Evolutionary conservation across 2,329 filamentous ascomycete species (phyloP), one percentile per base, ranked within the genome.

Genomic region (Raffaelea arxii): DNA sequence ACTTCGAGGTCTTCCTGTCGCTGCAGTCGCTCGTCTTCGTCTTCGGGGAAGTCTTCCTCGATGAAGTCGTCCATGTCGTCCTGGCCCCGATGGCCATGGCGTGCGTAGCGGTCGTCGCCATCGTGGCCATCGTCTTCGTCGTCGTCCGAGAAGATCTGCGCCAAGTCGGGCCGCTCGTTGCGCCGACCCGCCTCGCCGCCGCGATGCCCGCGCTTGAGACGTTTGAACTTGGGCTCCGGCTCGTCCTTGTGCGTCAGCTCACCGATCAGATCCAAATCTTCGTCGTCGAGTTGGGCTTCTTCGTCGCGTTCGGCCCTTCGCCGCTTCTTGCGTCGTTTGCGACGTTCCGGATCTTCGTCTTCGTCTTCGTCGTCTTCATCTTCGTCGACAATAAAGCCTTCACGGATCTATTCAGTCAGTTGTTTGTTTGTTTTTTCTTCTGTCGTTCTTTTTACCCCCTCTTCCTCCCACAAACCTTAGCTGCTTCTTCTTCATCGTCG

Each of bases 21-120:
- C 49, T 79, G 80, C 47, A 84, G 79, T 18, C 79, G 74, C 56
- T 87, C 86, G 50, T 85, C 82, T 52, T 94, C 88, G 54, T 94
- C 88, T 43, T 88, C 86, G 43, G 89, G 86, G 51, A 88, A 90
- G 57, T 97, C 92, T 57, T 96, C 89, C 62, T 97, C 91, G 59
- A 98, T 98, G 65, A 98, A 98, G 62, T 91, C 90, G 50, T 88
- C 88, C 63, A 94, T 87, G 58, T 94, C 88, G 62, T 94, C 86
- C 51, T 77, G 71, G 30, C 73, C 72, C 49, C 84, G 75, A 51
- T 78, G 77, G 52, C 63, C 70, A 5, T 70, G 65, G 52, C 76
- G 66, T 27, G 65, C 66, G 48, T 77, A 78, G 48, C 72, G 66
- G 35, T 76, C 73, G 6, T 78, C 75, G 46, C 52, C 74, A 48